These are phyloP conservation scores for Geosmithia morbida DNA, from an alignment of 2,329 filamentous ascomycete genomes.

Conservation along the genomic window DNA sequence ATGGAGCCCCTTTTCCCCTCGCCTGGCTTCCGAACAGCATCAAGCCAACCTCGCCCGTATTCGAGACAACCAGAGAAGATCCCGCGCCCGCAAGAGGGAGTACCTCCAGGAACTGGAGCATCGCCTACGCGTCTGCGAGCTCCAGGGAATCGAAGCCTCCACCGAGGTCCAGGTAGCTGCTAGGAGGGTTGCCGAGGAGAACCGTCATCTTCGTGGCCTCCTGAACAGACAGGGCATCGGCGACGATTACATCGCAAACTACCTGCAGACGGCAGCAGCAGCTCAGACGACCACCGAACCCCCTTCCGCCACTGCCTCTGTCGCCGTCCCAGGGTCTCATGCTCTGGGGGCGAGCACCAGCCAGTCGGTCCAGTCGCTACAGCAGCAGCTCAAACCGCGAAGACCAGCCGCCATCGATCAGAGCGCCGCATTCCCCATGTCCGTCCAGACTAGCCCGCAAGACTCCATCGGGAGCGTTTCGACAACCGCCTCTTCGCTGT, in stretches of 20 bases:
- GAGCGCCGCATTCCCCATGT: slow-evolving; percentile 11
- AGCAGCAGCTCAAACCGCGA: slow-evolving; percentile 21
- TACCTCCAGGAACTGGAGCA: slow-evolving; percentile 57
- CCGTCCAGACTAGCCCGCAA: slow-evolving; percentile 17
- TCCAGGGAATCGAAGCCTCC: slow-evolving; percentile 51
- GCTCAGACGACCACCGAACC: background rate
- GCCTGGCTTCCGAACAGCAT: slow-evolving; percentile 11
- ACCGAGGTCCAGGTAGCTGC: slow-evolving; percentile 60
- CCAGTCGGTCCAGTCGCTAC: slow-evolving; percentile 16
- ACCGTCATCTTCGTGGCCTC: slow-evolving; percentile 45
- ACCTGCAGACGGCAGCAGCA: slow-evolving; percentile 12
- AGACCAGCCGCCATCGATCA: slow-evolving; percentile 14
- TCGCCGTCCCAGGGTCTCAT: slow-evolving; percentile 3
- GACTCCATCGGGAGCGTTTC: slow-evolving; percentile 16
- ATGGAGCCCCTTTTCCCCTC: slow-evolving; percentile 1
- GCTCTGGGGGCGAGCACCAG: slow-evolving; percentile 7
- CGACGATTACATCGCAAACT: slow-evolving; percentile 36
- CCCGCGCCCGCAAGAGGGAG: slow-evolving; percentile 59
- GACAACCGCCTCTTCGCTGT: slow-evolving; percentile 15
- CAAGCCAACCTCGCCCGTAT: slow-evolving; percentile 38
- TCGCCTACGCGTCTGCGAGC: slow-evolving; percentile 44
- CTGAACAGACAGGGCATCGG: slow-evolving; percentile 41
- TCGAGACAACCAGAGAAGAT: slow-evolving; percentile 63
- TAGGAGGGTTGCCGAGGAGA: slow-evolving; percentile 54
- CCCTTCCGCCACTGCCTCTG: background rate